phyloP scores from a whole-genome alignment of 495 filamentous ascomycete species.

The Xanthoparmelia taractica region DNA sequence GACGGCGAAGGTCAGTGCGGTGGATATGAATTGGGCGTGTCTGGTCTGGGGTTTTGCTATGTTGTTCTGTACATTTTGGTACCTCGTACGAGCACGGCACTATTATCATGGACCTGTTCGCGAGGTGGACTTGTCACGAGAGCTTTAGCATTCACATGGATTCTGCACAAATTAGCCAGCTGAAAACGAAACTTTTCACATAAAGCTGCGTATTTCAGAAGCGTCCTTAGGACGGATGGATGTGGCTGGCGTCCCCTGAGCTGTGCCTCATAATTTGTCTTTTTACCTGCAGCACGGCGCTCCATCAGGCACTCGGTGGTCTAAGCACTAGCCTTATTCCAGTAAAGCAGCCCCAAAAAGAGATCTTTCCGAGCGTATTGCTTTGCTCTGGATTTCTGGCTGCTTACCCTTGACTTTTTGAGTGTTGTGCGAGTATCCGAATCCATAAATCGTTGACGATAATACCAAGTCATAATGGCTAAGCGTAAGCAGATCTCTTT shows the following conservation, averaged over 20 bases:
- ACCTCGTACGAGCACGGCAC: constrained; percentile 7
- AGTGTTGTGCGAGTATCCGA: no score
- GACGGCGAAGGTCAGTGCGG: constrained; percentile 25
- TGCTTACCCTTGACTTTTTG: no score
- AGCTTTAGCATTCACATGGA: background rate
- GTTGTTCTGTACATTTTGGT: background rate
- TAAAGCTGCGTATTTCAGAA: background rate
- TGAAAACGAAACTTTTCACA: no score
- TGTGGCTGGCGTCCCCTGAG: background rate
- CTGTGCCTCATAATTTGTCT: background rate
- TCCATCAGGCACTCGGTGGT: background rate
- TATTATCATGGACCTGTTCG: constrained; percentile 7
- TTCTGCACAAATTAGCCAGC: background rate
- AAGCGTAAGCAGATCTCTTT: background rate
- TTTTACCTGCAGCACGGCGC: background rate
- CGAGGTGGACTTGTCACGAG: background rate
- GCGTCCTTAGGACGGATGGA: background rate
- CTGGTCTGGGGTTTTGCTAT: constrained; percentile 23
- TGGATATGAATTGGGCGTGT: constrained; percentile 34
- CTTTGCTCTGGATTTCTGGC: background rate
- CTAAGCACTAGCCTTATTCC: background rate
- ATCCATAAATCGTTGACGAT: no score
- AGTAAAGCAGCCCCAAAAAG: no score
- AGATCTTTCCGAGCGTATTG: no score
- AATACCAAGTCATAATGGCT: no score